Conservation (phyloP, 2,329 filamentous ascomycete genomes). For the Colletotrichum sp. region DNA sequence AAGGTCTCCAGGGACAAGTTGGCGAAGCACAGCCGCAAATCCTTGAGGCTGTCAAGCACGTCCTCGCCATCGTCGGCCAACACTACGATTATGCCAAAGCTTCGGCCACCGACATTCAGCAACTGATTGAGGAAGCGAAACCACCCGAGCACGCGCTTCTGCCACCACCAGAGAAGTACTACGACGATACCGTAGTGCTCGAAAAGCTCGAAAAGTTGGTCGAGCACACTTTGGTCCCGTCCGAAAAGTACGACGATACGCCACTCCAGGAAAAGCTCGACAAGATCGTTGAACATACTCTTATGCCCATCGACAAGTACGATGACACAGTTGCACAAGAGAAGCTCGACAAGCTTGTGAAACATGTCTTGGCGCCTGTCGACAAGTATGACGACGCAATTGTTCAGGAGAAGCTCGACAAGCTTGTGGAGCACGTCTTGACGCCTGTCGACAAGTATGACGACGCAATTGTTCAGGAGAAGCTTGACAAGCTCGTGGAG, state of each 20-base stretch:
- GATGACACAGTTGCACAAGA: not conserved
- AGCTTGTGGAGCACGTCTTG: not conserved
- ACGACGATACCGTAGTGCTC: constrained; percentile 28
- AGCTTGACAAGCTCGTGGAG: constrained; percentile 54
- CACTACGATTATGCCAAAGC: constrained; percentile 89
- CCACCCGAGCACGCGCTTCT: constrained; percentile 36
- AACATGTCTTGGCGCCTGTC: not conserved
- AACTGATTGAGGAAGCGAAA: constrained; percentile 67
- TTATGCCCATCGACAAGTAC: not conserved
- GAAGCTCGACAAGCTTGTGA: constrained; percentile 11
- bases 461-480: constrained; percentile 29
- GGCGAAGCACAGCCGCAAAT: constrained; percentile 88
- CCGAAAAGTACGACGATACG: constrained; percentile 66
- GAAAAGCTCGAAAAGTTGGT: constrained; percentile 49
- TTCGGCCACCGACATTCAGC: constrained; percentile 59
- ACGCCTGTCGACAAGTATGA: constrained; percentile 23
- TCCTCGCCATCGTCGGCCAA: constrained; percentile 81
- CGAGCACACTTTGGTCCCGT: constrained; percentile 52
- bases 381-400: constrained; percentile 24
- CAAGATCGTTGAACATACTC: constrained; percentile 23
- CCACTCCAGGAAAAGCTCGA: constrained; percentile 43
- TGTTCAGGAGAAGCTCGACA: constrained; percentile 13
- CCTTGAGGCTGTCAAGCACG: constrained; percentile 82
- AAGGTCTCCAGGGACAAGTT: constrained; percentile 78
- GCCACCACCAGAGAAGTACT: constrained; percentile 13